Conservation (phyloP, 2,329 filamentous ascomycete species). For the Aspergillus versicolor region DNA sequence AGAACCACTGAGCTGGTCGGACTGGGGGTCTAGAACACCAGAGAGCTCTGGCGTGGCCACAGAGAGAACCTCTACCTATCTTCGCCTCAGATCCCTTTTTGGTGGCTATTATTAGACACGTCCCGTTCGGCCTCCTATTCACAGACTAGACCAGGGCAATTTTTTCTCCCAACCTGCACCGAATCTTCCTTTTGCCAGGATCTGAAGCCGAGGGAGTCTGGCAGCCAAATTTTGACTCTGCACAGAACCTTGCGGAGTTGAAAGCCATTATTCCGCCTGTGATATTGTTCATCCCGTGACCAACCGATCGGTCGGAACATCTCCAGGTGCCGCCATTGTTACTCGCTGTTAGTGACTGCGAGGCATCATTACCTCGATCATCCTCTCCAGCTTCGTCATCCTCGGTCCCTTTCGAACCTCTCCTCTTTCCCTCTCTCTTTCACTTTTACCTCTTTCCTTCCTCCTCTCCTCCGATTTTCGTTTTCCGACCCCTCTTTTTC, state of each 20-base stretch:
- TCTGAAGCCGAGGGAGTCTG: neutral
- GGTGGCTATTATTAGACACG: constrained; percentile 13
- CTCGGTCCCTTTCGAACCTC: constrained; percentile 11
- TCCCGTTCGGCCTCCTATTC: neutral
- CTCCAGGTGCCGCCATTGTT: constrained; percentile 10
- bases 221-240: neutral
- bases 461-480: constrained; percentile 22
- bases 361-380: constrained; percentile 7
- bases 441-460: constrained; percentile 25
- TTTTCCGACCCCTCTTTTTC: constrained; percentile 14
- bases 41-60: neutral
- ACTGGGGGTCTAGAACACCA: constrained; percentile 7
- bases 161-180: neutral
- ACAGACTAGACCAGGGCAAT: neutral
- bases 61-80: neutral
- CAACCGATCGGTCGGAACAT: constrained; percentile 13
- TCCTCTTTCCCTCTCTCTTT: constrained; percentile 15
- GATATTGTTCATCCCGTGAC: constrained; percentile 8
- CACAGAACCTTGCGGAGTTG: neutral
- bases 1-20: neutral
- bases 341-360: neutral
- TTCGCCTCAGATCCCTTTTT: neutral
- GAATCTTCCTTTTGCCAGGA: neutral
- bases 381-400: constrained; percentile 4
- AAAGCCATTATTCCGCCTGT: neutral